phyloP scores from a whole-genome alignment of 768 basidiomycete species.

The Cubamyces sp. region DNA sequence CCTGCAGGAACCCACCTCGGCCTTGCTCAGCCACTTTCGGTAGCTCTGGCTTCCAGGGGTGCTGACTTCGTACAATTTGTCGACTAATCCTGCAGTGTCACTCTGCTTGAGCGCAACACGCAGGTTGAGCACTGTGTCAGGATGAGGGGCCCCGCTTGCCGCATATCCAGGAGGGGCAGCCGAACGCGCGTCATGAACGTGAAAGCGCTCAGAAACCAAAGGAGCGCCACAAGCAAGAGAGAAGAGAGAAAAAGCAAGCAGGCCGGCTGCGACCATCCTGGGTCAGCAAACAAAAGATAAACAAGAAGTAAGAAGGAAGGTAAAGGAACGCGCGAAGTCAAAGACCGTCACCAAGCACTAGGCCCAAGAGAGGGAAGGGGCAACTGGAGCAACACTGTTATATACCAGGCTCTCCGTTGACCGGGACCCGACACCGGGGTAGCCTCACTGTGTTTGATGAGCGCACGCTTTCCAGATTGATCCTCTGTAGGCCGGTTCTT shows the following conservation, averaged over 20 bases:
- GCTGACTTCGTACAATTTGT: constrained; percentile 40
- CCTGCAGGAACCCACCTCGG: constrained; percentile 35
- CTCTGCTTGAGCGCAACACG: constrained; percentile 41
- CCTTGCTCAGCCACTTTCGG: constrained; percentile 42
- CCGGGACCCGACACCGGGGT: neutral
- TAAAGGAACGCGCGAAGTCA: neutral
- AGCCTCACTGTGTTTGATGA: too few relatives aligned
- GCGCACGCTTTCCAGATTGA: too few relatives aligned
- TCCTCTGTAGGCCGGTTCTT: too few relatives aligned
- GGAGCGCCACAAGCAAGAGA: constrained; percentile 29
- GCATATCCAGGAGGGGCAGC: constrained; percentile 36
- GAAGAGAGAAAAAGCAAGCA: constrained; percentile 30
- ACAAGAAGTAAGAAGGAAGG: neutral
- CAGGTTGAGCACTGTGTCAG: constrained; percentile 37
- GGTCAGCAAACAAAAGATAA: neutral
- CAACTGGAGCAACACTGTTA: neutral
- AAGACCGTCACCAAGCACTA: neutral
- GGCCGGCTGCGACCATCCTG: constrained; percentile 29
- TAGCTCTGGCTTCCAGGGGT: constrained; percentile 40
- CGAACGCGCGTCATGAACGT: constrained; percentile 36
- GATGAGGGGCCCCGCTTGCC: constrained; percentile 32
- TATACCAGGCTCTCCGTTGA: neutral
- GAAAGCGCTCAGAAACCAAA: constrained; percentile 22
- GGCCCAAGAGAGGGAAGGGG: neutral
- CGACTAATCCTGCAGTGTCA: constrained; percentile 39